Evolutionary conservation across 305 asterid genomes (phyloP), one percentile per base, ranked within the genome.

Genomic region (Solanum chacoense): DNA sequence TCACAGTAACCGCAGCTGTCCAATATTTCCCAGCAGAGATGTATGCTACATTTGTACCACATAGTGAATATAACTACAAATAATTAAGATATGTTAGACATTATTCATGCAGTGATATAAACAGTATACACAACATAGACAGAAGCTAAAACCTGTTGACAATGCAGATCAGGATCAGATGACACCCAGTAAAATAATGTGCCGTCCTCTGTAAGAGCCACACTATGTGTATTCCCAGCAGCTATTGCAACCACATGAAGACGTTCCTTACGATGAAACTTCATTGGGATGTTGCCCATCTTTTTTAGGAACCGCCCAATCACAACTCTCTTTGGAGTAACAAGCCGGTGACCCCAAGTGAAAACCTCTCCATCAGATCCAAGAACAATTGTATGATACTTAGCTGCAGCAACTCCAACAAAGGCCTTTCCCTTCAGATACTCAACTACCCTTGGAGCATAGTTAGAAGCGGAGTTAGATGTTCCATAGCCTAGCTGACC

Each of bases 401-500:
- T 96, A 11, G 99, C 98, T 67, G 98, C 96, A 81, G 99, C 90
- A 90, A 95, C 98, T 40, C 93, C 93, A 84, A 91, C 90, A 28
- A 96, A 93, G 84, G 90, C 91, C 94, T 93, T 98, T 31, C 98
- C 99, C 93, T 95, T 96, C 92, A 98, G 93, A 94, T 91, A 95
- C 84, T 97, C 99, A 91, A 98, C 99, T 84, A 95, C 91, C 92
- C 99, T 92, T 12, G 99, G 99, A 86, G 96, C 92, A 92, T 94
- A 96, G 90, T 98, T 96, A 87, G 99, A 96, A 78, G 99, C 98
- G 11, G 99, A 96, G 90, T 98, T 96, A 59, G 98, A 95, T 90
- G 99, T 98, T 87, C 99, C 99, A 87, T 98, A 98, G 89, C 99
- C 99, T 85, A 98, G 98, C 93, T 98, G 99, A 72, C 99, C 99